Base-by-base conservation (phyloP, 768 basidiomycete species). In the Pluteus cervinus region DNA sequence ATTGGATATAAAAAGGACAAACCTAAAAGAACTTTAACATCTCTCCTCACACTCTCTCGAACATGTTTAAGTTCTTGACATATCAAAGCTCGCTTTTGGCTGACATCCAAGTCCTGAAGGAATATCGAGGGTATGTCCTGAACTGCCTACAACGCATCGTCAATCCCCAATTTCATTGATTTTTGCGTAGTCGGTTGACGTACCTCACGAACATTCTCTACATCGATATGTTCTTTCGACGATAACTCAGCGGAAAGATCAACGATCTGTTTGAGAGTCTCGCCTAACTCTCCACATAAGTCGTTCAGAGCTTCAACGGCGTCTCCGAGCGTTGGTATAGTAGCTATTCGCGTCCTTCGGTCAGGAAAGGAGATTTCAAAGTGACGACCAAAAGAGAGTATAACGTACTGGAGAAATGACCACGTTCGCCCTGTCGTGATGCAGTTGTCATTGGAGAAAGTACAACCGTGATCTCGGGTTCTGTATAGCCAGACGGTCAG, bases 291-390 rank as follows among this genome's bases (percentile, higher is more conserved):
- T 6, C 63, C 66, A 37, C 75, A 73, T 3, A 89, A 67, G 29
- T 72, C 67, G 24, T 75, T 71, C 29, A 89, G 61, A 0, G 81
- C 76, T 35, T 81, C 76, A 16, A 88, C 68, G 2, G 79, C 73
- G 49, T 88, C 81, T 3, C 84, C 82, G 3, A 90, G 63, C 0
- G 81, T 84, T 7, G 87, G 87, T 12, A 85, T 71, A 6, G 82
- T 82, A 1, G 81, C 87, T 86, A 44, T 7, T 41, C 37, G 5
- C 4, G 12, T 37, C 4, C 31, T 45, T 39, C 37, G 41, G 18
- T 37, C n/a, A 31, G 17, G 14, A 7, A 21, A 25, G 25, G 24
- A 29, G 36, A 8, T 3, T 18, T 15, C n/a, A 20, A 24, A 22
- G 3, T 28, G 8, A 37, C 11, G 2, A 23, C n/a, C n/a, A n/a